phyloP scores from a whole-genome alignment of 176 grass and related monocot genomes.

The Oryza glumipatula region DNA sequence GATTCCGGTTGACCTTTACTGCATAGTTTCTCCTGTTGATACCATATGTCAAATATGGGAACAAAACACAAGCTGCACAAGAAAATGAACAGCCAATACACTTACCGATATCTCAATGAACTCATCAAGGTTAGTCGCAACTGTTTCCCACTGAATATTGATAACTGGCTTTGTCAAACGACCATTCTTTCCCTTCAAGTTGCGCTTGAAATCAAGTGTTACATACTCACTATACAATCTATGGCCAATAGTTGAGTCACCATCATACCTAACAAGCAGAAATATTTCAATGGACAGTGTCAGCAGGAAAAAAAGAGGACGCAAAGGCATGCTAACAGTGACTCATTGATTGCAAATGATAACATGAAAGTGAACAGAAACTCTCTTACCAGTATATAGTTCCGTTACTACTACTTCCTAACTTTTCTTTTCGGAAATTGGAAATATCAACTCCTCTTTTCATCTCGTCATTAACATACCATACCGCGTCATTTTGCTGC shows the following conservation, averaged over 20 bases:
- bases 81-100: slow-evolving; percentile 22
- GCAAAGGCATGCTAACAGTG: background rate
- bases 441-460: slow-evolving; percentile 70
- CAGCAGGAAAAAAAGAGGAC: slow-evolving; percentile 11
- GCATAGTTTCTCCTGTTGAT: slow-evolving; percentile 71
- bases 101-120: slow-evolving; percentile 87
- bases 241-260: slow-evolving; percentile 79
- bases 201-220: slow-evolving; percentile 52
- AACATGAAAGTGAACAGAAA: slow-evolving; percentile 31
- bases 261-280: slow-evolving; percentile 76
- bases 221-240: slow-evolving; percentile 80
- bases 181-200: slow-evolving; percentile 64
- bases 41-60: slow-evolving; percentile 33
- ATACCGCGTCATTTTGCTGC: slow-evolving; percentile 85
- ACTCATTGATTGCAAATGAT: slow-evolving; percentile 1
- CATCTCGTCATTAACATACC: slow-evolving; percentile 70
- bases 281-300: slow-evolving; percentile 24
- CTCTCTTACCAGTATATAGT: slow-evolving; percentile 71
- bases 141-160: slow-evolving; percentile 73
- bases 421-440: slow-evolving; percentile 74
- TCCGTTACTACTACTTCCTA: slow-evolving; percentile 55
- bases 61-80: slow-evolving; percentile 20
- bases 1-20: slow-evolving; percentile 55
- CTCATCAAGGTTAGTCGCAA: slow-evolving; percentile 80
- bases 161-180: slow-evolving; percentile 56